Evolutionary conservation across 345 rosid species (phyloP), one percentile per base, ranked within the genome.

Genomic region (Eucalyptus erythrocorys): DNA sequence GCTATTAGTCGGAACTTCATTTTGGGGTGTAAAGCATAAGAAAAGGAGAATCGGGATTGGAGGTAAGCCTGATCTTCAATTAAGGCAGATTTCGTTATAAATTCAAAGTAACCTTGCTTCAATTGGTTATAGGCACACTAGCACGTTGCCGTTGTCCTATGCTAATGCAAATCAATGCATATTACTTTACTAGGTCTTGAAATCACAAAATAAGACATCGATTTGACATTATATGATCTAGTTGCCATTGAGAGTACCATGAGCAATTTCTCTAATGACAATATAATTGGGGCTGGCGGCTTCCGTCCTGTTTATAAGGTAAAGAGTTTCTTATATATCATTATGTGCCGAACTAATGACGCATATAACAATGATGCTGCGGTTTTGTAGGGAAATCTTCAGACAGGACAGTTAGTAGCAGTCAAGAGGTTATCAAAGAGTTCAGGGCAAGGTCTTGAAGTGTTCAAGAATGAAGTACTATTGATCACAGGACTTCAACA

Each of bases 401-500:
- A 57, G 45, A 90, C 90, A 87, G 92, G 93, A 8, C 86, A 91
- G 37, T 93, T 94, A 71, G 89, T 95, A 43, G 95, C 95, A 53
- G 91, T 93, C 21, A 93, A 95, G 64, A 93, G 93, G 89, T 90
- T 93, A 26, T 93, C 93, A 37, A 89, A 48, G 85, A 86, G 82
- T 50, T 94, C 94, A 0, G 92, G 92, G 24, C 94, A 95, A 89
- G 95, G 93, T 13, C 45, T 87, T n/a, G 89, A 89, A 26, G 94
- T 91, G 93, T 91, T 92, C 55, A 90, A 48, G 87, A 92, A 85
- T 87, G 92, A 95, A 88, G 94, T 92, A 4, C 19, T 89, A 79
- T 90, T 92, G 53, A 92, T 92, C 17, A 93, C 94, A 7, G 91
- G 92, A 50, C 94, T 95, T n/a, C 94, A 95, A 66, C 95, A 95